Evolutionary conservation across 2,329 filamentous ascomycete genomes (phyloP).

Genomic region (Calonectria pseudoreteaudii): DNA sequence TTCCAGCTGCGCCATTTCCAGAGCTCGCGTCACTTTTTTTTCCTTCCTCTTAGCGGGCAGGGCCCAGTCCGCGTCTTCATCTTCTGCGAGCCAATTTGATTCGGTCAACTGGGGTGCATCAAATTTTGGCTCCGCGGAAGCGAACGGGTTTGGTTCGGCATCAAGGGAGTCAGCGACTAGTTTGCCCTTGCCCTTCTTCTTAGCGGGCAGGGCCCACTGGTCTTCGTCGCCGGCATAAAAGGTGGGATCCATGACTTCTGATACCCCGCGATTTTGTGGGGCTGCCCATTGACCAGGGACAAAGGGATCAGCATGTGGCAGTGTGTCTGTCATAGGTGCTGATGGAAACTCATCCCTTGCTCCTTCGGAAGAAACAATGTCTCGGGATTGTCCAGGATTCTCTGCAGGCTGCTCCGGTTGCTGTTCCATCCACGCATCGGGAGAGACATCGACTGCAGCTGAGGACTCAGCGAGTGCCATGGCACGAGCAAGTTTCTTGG

Average conservation of each 20-base stretch:
- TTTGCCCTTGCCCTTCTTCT: constrained; percentile 46
- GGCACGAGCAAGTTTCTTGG: constrained; percentile 45
- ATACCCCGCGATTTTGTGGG: neutral
- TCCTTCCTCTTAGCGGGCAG: neutral
- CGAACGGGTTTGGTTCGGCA: neutral
- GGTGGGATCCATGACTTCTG: constrained; percentile 11
- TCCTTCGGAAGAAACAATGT: neutral
- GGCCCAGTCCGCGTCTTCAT: neutral
- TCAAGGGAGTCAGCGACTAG: neutral
- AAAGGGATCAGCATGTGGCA: neutral
- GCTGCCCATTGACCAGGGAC: neutral
- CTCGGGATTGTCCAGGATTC: neutral
- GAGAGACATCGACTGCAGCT: neutral
- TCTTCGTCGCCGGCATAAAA: constrained; percentile 23
- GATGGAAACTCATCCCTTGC: neutral
- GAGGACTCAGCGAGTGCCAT: constrained; percentile 20
- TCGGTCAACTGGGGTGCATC: neutral
- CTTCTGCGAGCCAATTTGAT: neutral
- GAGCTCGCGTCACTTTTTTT: neutral
- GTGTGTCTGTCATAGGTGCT: neutral
- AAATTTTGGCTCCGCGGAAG: neutral
- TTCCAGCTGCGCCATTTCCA: neutral
- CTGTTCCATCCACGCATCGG: neutral
- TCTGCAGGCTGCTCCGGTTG: constrained; percentile 3
- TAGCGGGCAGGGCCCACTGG: constrained; percentile 30